These are phyloP conservation scores for Adansonia rubrostipa DNA, from an alignment of 441 rosid genomes.

Conservation along the genomic window DNA sequence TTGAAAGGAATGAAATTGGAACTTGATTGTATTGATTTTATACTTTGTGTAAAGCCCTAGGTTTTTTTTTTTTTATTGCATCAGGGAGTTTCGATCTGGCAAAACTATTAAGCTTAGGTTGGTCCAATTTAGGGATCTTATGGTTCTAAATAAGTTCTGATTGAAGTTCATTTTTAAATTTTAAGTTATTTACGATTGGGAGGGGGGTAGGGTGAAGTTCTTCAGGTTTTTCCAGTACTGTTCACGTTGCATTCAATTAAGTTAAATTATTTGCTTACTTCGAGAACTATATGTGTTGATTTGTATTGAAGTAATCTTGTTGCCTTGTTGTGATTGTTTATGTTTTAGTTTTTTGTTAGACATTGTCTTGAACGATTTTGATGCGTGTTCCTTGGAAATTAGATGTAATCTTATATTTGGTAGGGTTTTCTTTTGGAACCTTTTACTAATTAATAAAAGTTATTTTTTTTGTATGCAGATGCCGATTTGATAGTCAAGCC, in stretches of 20 bases:
- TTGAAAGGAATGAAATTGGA: constrained; percentile 7
- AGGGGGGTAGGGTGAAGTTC: background rate
- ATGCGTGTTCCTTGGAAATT: background rate
- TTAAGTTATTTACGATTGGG: background rate
- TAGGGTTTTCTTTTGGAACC: background rate
- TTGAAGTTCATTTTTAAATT: background rate
- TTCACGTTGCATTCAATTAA: constrained; percentile 12
- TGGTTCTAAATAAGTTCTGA: constrained; percentile 15
- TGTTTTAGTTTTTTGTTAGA: background rate
- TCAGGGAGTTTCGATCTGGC: too few relatives aligned
- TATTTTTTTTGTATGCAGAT: background rate
- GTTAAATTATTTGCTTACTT: constrained; percentile 12
- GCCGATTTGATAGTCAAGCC: background rate
- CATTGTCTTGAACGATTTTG: background rate
- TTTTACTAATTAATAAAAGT: background rate
- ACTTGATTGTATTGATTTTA: constrained; percentile 3
- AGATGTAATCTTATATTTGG: constrained; percentile 12
- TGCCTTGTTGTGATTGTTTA: background rate
- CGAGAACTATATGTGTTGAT: background rate
- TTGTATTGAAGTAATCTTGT: constrained; percentile 11
- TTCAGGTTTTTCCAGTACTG: constrained; percentile 10
- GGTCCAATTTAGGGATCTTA: constrained; percentile 21
- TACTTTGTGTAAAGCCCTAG: constrained; percentile 30
- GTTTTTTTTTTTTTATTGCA: background rate
- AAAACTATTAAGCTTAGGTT: constrained; percentile 6